These are phyloP conservation scores for Penicillium lagena DNA, from an alignment of 495 filamentous ascomycete genomes.

Conservation along the genomic window DNA sequence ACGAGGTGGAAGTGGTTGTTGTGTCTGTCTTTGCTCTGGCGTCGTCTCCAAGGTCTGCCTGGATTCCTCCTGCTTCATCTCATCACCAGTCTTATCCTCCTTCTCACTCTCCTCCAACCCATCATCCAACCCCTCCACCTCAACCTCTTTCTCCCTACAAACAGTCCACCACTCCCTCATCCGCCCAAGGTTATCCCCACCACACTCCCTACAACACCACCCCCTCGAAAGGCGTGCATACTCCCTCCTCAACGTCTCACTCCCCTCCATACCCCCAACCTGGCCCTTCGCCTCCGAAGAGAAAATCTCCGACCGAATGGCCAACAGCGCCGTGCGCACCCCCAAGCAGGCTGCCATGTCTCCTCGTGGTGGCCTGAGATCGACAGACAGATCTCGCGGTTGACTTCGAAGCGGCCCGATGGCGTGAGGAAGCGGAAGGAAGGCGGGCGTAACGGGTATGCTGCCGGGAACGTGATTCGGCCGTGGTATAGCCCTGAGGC, in stretches of 20 bases:
- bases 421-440: conserved; percentile 93
- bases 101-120: conserved; percentile 37
- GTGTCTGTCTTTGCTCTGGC: not conserved
- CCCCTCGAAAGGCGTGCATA: conserved; percentile 55
- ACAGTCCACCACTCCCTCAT: conserved; percentile 58
- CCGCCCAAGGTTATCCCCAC: conserved; percentile 61
- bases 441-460: conserved; percentile 85
- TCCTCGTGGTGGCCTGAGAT: conserved; percentile 96
- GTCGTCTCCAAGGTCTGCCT: not conserved
- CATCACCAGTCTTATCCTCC: not conserved
- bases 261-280: conserved; percentile 79
- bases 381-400: conserved; percentile 91
- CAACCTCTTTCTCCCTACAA: conserved; percentile 45
- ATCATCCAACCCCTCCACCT: conserved; percentile 38
- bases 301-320: conserved; percentile 46
- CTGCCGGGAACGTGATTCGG: conserved; percentile 80
- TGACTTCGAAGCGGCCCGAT: conserved; percentile 88
- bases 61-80: not conserved
- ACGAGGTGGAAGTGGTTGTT: not conserved
- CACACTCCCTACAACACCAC: conserved; percentile 63
- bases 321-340: conserved; percentile 56
- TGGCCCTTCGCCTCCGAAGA: conserved; percentile 56
- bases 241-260: conserved; percentile 50
- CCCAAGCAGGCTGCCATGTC: conserved; percentile 98
- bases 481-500: conserved; percentile 85